Base-by-base conservation (phyloP, 2,329 filamentous ascomycete species). In the Pseudopithomyces maydicus region DNA sequence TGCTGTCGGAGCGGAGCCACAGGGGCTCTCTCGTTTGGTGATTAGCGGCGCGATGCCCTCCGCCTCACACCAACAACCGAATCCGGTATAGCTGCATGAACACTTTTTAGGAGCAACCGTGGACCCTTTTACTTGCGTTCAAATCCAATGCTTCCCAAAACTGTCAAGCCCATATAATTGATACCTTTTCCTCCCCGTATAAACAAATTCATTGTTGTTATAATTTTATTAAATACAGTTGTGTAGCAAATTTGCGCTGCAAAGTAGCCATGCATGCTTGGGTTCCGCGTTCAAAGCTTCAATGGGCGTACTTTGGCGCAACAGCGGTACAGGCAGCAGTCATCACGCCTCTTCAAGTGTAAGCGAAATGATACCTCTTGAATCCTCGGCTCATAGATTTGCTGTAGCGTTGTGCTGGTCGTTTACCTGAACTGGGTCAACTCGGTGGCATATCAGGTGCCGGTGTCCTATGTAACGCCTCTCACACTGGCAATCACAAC, bases 361-460 rank as follows among this genome's bases (percentile, higher is more conserved):
- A 57, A 42, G 60, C 41, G 11, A 36, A 36, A 36, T 36, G 20
- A 19, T 29, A 15, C 12, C 36, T 7, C 36, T 26, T 32, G 7
- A 35, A 36, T n/a, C 2, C n/a, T 36, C 11, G 19, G 11, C 57
- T 63, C 29, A 58, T 8, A 4, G 2, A 12, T 17, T 7, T 23
- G 2, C n/a, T 1, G 12, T 14, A 59, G 62, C 17, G 41, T 54
- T 12, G 26, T 68, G 5, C 48, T 69, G 2, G 20, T 67, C 12
- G 36, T 39, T 11, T 69, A 68, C 38, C 44, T 63, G 5, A 15
- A 52, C 11, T 68, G 64, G 66, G 52, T 68, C 2, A 64, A 62
- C 10, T 52, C 58, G 2, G 54, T 54, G 0, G 63, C 53, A n/a
- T 69, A 63, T 39, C 57, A 69, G 42, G 63, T 65, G 1, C 64